Base-by-base conservation (phyloP, 495 filamentous ascomycete species). In the Wilcoxina mikolae region DNA sequence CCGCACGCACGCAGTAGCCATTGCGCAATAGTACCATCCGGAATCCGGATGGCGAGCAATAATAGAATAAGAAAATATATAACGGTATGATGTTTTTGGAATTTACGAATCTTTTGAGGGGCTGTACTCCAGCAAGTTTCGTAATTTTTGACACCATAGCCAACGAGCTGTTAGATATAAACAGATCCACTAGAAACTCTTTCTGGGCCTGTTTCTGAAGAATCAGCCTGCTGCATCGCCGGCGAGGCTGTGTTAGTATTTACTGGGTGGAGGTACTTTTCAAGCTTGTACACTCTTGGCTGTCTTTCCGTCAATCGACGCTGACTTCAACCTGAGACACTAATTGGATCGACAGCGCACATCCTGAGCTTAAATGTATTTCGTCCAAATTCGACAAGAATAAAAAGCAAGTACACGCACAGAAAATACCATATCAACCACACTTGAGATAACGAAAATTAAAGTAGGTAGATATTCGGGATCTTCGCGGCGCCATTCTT, bases 241-340 rank as follows among this genome's bases (percentile, higher is more conserved):
- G 35, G 35, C 35, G 20, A 39, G 35, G 35, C 35, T 39, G 35
- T 18, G 35, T 5, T 18, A 18, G 35, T 18, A 5, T 39, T 3
- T 39, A 12, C 15, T 1, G 15, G 35, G 35, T 39, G 35, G 20
- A 39, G 4, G 1, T 18, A 1, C 15, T 12, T 39, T 15, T 18
- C 35, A 15, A 15, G 35, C 15, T 39, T 39, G 20, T 39, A 5
- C 35, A 15, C 35, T 15, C 12, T 18, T 39, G 12, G 35, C 35
- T 18, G n/a, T n/a, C n/a, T n/a, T n/a, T n/a, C n/a, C n/a, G n/a
- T n/a, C n/a, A n/a, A n/a, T n/a, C n/a, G n/a, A n/a, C n/a, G n/a
- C n/a, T n/a, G n/a, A n/a, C n/a, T n/a, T n/a, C n/a, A n/a, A 46
- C 43, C 43, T 46, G 23, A 46, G 43, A 20, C 43, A 46, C 43